Evolutionary conservation across 306 rosid genomes (phyloP), one percentile per base, ranked within the genome.

Genomic region (Nissolia schottii): DNA sequence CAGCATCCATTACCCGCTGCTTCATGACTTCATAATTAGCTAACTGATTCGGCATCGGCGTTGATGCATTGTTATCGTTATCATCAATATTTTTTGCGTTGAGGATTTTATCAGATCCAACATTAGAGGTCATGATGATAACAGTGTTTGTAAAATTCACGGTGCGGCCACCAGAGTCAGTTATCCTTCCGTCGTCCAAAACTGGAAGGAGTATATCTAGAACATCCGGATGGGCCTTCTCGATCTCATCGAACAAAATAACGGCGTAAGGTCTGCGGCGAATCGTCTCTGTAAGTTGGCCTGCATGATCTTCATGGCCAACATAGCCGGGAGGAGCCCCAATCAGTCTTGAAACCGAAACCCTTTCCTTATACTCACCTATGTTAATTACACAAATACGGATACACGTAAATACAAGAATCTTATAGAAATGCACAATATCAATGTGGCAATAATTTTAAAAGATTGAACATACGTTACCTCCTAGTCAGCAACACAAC

Each of bases 271-370:
- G 92, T 69, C 92, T 81, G 79, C 92, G 81, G 6, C 92, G 90
- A 64, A 89, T 85, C 20, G 45, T 76, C 79, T 87, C 92, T 0
- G 90, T 87, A 67, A 89, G 73, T 63, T 89, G 92, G 38, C 96
- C 96, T 11, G 90, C 92, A 73, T n/a, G n/a, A n/a, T 89, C 92
- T 66, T 85, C 96, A 49, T 87, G 83, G 48, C 90, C 90, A 16
- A 85, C 92, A 67, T 87, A 89, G 37, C 96, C 96, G 20, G 96
- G 96, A 11, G 92, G 96, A 64, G 90, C 88, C n/a, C 96, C 96
- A 32, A 89, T 87, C 79, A 89, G 56, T 66, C 96, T 81, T 9
- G 92, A 85, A n/a, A 87, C 90, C 1, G 92, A 85, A 70, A 87
- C 92, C 70, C 85, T 87, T 62, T 89, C 96, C 96, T 87, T 89